phyloP scores from a whole-genome alignment of 257 asterid genomes.

The Solanum chaucha region DNA sequence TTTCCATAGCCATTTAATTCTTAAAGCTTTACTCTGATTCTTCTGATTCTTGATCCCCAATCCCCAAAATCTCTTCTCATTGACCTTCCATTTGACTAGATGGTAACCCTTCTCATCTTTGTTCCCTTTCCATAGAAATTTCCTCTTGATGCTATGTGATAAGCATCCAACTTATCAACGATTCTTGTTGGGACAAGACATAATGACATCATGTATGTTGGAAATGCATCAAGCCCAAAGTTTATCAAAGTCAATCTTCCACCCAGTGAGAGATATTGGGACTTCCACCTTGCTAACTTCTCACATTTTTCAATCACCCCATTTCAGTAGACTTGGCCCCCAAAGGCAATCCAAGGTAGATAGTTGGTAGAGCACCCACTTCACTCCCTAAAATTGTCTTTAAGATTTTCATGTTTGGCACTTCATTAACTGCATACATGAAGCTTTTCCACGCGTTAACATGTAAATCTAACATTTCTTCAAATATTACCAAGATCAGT shows the following conservation, averaged over 20 bases:
- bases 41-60: neutral
- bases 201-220: neutral
- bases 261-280: neutral
- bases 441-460: neutral
- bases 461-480: neutral
- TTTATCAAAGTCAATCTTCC: neutral
- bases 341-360: neutral
- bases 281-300: neutral
- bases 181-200: neutral
- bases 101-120: neutral
- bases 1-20: neutral
- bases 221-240: neutral
- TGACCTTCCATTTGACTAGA: neutral
- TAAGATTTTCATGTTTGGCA: neutral
- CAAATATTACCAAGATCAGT: neutral
- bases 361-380: neutral
- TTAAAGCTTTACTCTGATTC: neutral
- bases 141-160: neutral
- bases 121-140: neutral
- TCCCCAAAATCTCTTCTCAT: neutral
- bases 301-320: neutral
- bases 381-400: neutral
- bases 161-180: neutral
- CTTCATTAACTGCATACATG: neutral
- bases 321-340: neutral